Base-by-base conservation (phyloP, 352 stramenopile genomes). In the Phytopythium mirpurense region DNA sequence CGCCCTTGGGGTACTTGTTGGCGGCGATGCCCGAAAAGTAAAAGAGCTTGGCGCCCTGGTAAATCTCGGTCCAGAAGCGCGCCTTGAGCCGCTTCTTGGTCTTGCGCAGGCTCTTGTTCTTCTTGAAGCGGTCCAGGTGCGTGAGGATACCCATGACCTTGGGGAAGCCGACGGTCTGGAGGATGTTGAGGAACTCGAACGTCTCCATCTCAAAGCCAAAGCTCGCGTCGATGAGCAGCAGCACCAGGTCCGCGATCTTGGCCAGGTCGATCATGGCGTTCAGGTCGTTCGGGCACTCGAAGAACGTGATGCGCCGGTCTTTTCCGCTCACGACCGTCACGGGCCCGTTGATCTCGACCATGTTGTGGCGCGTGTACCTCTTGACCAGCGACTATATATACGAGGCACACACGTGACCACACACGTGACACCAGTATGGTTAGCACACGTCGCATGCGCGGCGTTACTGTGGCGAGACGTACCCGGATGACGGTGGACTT, bases 171-270 rank as follows among this genome's bases (percentile, higher is more conserved):
- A 85, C 70, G 27, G 88, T 76, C 74, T 99, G 97, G 11, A 99
- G 83, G 56, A 99, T 97, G 70, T 99, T 99, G 10, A 99, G 84
- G 66, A 99, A 99, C 80, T 99, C 98, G 56, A 99, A 99, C 15
- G 97, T 99, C 73, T 99, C 97, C 97, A 99, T 99, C 67, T 99
- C 97, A 67, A 99, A 99, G 10, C 98, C 98, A 63, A 99, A 99
- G 63, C 96, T 99, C n/a, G 96, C 97, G 84, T 99, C 97, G 35
- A 99, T 96, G 29, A 98, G 90, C 16, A 99, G 69, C 36, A 99
- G 67, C 19, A 99, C 97, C 6, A 99, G 75, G 66, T 99, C 98
- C 0, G 97, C 96, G 45, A 99, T 93, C 72, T 99, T 99, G 59
- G 96, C 96, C 60, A 98, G 74, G 76, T 99, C 97, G 43, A 96